A percentile compares a stretch with the other conserved stretches of the same genome.
phyloP scores from a whole-genome alignment of 2,329 filamentous ascomycete species.

The Aspergillus udagawae region DNA sequence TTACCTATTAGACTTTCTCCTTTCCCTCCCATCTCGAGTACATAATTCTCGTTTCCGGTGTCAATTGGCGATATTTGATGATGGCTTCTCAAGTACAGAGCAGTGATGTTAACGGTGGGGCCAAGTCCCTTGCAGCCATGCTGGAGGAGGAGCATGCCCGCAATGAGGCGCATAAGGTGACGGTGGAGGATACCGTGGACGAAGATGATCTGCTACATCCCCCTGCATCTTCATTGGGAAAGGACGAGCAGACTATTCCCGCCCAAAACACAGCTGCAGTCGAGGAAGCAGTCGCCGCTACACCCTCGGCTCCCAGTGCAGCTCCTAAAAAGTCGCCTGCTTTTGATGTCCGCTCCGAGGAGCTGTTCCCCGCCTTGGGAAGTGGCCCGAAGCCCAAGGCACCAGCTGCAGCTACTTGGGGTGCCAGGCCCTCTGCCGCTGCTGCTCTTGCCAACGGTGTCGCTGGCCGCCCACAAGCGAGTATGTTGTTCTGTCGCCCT shows the following conservation, averaged over 20 bases:
- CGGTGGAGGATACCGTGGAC: constrained; percentile 76
- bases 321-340: constrained; percentile 40
- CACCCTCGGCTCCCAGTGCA: constrained; percentile 39
- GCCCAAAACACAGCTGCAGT: constrained; percentile 19
- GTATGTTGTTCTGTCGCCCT: constrained; percentile 36
- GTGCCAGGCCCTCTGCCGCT: constrained; percentile 50
- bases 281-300: constrained; percentile 21
- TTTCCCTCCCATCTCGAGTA: constrained; percentile 7
- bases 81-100: constrained; percentile 34
- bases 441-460: constrained; percentile 43
- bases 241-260: constrained; percentile 27
- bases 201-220: constrained; percentile 66
- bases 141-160: constrained; percentile 52
- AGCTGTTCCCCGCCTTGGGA: constrained; percentile 90
- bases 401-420: constrained; percentile 71
- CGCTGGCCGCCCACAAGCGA: constrained; percentile 52
- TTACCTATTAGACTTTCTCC: constrained; percentile 2
- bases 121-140: constrained; percentile 49
- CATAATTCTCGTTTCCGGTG: neutral
- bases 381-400: constrained; percentile 60
- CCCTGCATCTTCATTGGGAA: constrained; percentile 45
- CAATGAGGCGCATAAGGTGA: constrained; percentile 56
- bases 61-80: constrained; percentile 5
- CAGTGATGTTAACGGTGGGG: constrained; percentile 29
- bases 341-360: constrained; percentile 81